Evolutionary conservation across 805 yeast genomes (phyloP), one percentile per base, ranked within the genome.

Genomic region (Wickerhamiella sorbophila): DNA sequence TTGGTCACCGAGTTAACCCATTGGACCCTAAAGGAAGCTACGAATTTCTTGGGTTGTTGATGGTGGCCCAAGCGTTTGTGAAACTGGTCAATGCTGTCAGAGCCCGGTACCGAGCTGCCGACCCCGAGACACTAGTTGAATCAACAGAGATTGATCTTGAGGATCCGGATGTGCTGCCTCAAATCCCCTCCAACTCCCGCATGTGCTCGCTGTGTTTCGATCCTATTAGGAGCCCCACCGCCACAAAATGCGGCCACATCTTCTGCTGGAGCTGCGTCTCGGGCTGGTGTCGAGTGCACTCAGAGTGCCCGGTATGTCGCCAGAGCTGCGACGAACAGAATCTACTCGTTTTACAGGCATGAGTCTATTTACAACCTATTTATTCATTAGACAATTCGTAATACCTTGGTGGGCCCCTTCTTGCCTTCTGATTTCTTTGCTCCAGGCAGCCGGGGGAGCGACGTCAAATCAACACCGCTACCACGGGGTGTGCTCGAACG

Each of bases 261-360:
- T 88, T 83, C 58, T 88, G 98, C 61, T 88, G 97, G 96, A 67
- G 66, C 5, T 88, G 97, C 57, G 75, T 86, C 4, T 68, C 76
- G 5, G 94, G 82, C 51, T 88, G 97, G 97, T 74, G 86, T 44
- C 67, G 84, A 47, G 95, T 86, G 49, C 70, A 72, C 45, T 78
- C 85, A 0, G 95, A 86, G 54, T 88, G 98, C 56, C 97, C 98
- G 0, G 64, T 91, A 21, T 91, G 97, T 55, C 62, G 97, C 41
- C 91, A 79, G 48, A 68, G 64, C 19, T 70, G 84, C 39, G 62
- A 67, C 22, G 79, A 71, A 51, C 79, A 77, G 56, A 72, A 75
- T 47, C 55, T 84, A 40, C 61, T 84, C 33, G 77, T 83, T 1
- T 56, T 80, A 40, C 63, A 70, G 41, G 35, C 43, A 12, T 48